Conservation (phyloP, 2,329 filamentous ascomycete species). For the Neonectria coccinea region DNA sequence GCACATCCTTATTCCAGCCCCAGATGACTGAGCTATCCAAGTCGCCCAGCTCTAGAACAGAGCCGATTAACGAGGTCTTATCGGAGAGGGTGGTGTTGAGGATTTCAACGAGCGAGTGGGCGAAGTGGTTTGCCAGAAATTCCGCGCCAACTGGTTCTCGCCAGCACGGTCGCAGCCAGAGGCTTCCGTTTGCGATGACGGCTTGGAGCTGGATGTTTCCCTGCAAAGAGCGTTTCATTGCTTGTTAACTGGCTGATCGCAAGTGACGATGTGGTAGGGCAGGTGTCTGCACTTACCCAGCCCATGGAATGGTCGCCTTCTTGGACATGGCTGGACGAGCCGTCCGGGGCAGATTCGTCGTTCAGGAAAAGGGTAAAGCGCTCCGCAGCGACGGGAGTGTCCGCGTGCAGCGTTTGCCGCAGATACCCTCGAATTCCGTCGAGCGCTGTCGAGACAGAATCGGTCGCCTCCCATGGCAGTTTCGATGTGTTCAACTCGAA, state of each 20-base stretch:
- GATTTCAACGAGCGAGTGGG: constrained; percentile 38
- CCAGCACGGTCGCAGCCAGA: constrained; percentile 40
- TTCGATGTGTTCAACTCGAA: constrained; percentile 41
- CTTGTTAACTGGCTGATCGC: constrained; percentile 16
- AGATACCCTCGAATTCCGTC: constrained; percentile 34
- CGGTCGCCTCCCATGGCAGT: constrained; percentile 35
- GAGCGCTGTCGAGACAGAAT: constrained; percentile 35
- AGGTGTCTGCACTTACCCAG: constrained; percentile 37
- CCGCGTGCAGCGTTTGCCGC: constrained; percentile 28
- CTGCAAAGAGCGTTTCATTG: constrained; percentile 13
- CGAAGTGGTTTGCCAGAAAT: constrained; percentile 42
- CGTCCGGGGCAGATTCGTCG: constrained; percentile 36
- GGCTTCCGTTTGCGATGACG: constrained; percentile 29
- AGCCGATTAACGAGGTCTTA: constrained; percentile 24
- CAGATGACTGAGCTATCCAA: constrained; percentile 40
- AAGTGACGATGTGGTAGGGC: not conserved
- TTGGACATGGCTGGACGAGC: constrained; percentile 25
- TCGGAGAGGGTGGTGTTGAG: constrained; percentile 40
- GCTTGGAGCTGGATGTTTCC: constrained; percentile 43
- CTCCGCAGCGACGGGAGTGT: constrained; percentile 13
- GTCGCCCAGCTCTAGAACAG: constrained; percentile 37
- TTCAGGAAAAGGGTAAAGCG: constrained; percentile 38
- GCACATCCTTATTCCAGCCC: constrained; percentile 43
- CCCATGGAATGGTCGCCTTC: constrained; percentile 31
- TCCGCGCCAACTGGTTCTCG: constrained; percentile 42